Conservation (phyloP, 495 filamentous ascomycete genomes). For the Acidiella bohemica region DNA sequence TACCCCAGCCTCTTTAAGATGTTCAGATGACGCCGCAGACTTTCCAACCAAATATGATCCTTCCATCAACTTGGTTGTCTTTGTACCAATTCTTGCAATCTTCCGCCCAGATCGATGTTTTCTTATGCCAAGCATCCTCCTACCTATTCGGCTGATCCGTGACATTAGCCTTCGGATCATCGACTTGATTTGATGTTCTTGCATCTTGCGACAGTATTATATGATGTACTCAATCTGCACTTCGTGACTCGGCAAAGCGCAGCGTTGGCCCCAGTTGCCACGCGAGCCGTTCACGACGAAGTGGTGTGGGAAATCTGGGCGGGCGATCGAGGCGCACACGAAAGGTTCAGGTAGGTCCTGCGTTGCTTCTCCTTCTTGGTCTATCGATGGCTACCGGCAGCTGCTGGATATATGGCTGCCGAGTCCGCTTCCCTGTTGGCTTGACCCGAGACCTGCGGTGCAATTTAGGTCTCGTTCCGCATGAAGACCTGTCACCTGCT, state of each 20-base stretch:
- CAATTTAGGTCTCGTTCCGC: constrained; percentile 27
- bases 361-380: constrained; percentile 27
- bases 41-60: constrained; percentile 4
- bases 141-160: constrained; percentile 3
- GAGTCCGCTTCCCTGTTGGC: constrained; percentile 12
- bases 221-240: constrained; percentile 6
- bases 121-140: constrained; percentile 9
- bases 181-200: constrained; percentile 5
- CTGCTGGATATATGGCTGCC: constrained; percentile 26
- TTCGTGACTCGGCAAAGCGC: constrained; percentile 3
- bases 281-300: constrained; percentile 10
- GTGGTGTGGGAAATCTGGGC: constrained; percentile 13
- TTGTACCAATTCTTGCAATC: constrained; percentile 46
- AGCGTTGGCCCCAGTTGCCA: constrained; percentile 2
- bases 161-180: constrained; percentile 7
- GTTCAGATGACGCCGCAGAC: constrained; percentile 6
- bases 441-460: constrained; percentile 5
- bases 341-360: constrained; percentile 16
- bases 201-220: constrained; percentile 4
- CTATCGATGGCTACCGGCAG: constrained; percentile 21
- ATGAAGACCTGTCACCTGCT: constrained; percentile 28
- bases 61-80: constrained; percentile 1
- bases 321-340: constrained; percentile 6
- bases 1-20: constrained; percentile 2
- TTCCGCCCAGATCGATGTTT: constrained; percentile 25